Base-by-base conservation (phyloP, 768 basidiomycete species). In the Clathrus columnatus region DNA sequence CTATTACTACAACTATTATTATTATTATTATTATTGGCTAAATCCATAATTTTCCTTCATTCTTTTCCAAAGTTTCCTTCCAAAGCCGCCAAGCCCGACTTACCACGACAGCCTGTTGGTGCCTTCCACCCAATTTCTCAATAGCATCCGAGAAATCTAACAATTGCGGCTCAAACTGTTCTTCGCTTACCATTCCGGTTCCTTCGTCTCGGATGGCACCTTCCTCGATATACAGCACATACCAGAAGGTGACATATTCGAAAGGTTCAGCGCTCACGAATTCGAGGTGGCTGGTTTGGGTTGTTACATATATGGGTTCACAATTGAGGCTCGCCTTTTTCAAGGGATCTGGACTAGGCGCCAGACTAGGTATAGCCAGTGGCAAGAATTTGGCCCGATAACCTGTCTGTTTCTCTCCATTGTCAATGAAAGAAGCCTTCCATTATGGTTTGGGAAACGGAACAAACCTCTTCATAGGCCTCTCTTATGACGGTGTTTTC, bases 391-490 rank as follows among this genome's bases (percentile, higher is more conserved):
- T 59, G 21, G 69, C 73, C 2, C 68, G 70, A 62, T 75, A 79
- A 8, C 81, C 79, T 5, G 78, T 75, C 82, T 82, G 59, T n/a
- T 14, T n/a, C 4, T 36, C 11, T 16, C 7, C 36, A 36, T 36
- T 36, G n/a, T 14, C 7, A n/a, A 8, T n/a, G n/a, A n/a, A 7
- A 21, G 23, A 20, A 42, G 17, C 20, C 17, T 27, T 21, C 23
- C 42, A 32, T 24, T n/a, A 10, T 17, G 23, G 11, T 21, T 36
- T 11, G 5, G 26, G 10, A 32, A 18, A 27, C 46, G 7, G 20
- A n/a, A 59, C 69, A 41, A 57, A 82, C 83, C 77, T 85, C 83
- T 63, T 85, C 83, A 62, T 82, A 79, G 4, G 79, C 83, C 68
- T 85, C 84, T 45, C 84, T 69, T 42, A 85, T 64, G 0, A 79